Evolutionary conservation across 2,329 filamentous ascomycete species (phyloP).

Genomic region (Escovopsis weberi): DNA sequence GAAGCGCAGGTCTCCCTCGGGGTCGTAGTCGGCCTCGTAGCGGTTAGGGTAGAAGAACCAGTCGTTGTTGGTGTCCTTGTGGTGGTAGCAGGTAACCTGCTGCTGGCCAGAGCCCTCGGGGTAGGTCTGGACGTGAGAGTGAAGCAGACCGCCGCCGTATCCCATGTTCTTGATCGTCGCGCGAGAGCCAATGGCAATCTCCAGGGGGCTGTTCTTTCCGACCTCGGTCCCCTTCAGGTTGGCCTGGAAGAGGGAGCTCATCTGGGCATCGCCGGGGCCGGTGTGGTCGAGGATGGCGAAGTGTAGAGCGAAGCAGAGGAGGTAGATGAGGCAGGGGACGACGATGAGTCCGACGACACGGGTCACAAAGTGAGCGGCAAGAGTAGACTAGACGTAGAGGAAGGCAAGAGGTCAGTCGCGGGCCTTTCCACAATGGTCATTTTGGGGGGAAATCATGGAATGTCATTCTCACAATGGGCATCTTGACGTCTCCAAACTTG

Average conservation of each 20-base stretch:
- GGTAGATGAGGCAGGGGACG: constrained; percentile 80
- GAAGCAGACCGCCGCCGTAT: constrained; percentile 88
- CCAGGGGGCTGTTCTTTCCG: constrained; percentile 84
- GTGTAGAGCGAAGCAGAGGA: constrained; percentile 89
- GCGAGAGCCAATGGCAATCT: constrained; percentile 77
- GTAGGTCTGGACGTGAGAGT: constrained; percentile 93
- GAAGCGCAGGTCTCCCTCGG: constrained; percentile 52
- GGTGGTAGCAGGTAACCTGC: constrained; percentile 97
- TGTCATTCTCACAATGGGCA: constrained; percentile 53
- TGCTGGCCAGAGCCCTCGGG: constrained; percentile 89
- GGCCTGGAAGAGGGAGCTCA: constrained; percentile 98
- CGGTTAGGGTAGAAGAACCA: constrained; percentile 99
- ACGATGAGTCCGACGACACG: constrained; percentile 79
- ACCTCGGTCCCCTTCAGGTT: constrained; percentile 90
- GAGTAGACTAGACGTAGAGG: constrained; percentile 29
- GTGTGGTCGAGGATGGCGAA: constrained; percentile 88
- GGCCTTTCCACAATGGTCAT: neutral
- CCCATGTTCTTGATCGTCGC: constrained; percentile 98
- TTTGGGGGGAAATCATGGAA: neutral
- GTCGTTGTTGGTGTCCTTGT: constrained; percentile 99
- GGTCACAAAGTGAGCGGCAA: constrained; percentile 65
- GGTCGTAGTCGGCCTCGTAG: constrained; percentile 54
- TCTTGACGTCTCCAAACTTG: constrained; percentile 89
- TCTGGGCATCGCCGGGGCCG: constrained; percentile 96
- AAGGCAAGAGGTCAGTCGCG: neutral